Conservation (phyloP, 1,139 yeast genomes). For the Blastobotrys apis region DNA sequence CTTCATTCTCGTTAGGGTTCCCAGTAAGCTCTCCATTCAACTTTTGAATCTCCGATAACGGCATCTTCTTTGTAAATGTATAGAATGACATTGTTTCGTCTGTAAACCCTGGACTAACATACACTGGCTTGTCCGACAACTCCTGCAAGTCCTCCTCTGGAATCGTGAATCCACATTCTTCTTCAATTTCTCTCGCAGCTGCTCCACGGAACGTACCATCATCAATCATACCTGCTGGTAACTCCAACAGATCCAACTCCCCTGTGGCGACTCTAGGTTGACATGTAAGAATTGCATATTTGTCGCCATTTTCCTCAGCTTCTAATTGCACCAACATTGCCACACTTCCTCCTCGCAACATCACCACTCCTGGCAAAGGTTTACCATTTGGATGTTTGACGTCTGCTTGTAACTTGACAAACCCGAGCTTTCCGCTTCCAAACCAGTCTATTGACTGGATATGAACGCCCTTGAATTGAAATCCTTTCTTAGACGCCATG, state of each 20-base stretch:
- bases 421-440: constrained; percentile 22
- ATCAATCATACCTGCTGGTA: constrained; percentile 32
- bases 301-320: constrained; percentile 10
- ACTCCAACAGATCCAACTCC: constrained; percentile 19
- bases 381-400: constrained; percentile 21
- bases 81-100: constrained; percentile 24
- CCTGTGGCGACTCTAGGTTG: constrained; percentile 29
- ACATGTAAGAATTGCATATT: constrained; percentile 20
- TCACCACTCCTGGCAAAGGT: constrained; percentile 26
- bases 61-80: constrained; percentile 16
- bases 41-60: constrained; percentile 17
- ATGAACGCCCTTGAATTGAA: constrained; percentile 17
- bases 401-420: constrained; percentile 25
- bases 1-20: constrained; percentile 20
- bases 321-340: constrained; percentile 24
- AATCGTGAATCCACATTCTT: constrained; percentile 26
- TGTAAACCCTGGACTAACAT: constrained; percentile 23
- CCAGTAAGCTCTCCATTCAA: constrained; percentile 22
- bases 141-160: constrained; percentile 18
- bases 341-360: constrained; percentile 27
- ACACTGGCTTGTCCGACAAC: constrained; percentile 15
- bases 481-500: constrained; percentile 3
- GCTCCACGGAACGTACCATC: constrained; percentile 25
- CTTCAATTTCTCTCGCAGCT: constrained; percentile 28
- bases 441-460: constrained; percentile 27